Percentiles rank a stretch among this genome's conserved stretches.
Evolutionary conservation across 2,329 filamentous ascomycete species (phyloP).

Genomic region (Exophiala xenobiotica): DNA sequence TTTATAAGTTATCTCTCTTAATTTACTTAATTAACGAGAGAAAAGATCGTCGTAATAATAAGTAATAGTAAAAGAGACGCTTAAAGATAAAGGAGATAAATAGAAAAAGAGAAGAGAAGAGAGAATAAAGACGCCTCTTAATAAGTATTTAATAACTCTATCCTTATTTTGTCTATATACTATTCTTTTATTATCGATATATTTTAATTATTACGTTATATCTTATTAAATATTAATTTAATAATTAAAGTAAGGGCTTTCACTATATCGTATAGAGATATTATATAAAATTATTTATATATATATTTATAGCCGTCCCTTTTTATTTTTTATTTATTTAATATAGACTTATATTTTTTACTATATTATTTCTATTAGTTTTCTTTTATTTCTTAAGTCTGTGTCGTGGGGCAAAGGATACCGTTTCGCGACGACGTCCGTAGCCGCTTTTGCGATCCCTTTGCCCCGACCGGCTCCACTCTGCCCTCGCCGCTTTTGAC

Average conservation of each 20-base stretch:
- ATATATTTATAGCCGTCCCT: background rate
- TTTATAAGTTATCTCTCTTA: too few species aligned
- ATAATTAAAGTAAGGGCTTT: background rate
- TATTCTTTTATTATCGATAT: background rate
- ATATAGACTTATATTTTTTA: background rate
- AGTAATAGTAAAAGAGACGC: too few species aligned
- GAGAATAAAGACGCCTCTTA: too few species aligned
- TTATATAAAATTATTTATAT: background rate
- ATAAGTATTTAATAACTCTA: background rate
- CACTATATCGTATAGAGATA: background rate
- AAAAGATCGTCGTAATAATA: background rate
- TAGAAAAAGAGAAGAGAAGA: too few species aligned
- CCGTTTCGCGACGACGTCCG: conserved; percentile 7
- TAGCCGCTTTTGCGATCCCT: conserved; percentile 9
- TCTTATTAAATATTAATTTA: too few species aligned
- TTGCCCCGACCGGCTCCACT: conserved; percentile 2
- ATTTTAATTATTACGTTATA: too few species aligned
- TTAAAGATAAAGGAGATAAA: too few species aligned
- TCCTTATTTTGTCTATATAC: background rate
- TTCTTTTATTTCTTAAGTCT: conserved; percentile 5
- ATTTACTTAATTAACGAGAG: background rate
- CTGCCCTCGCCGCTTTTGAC: conserved; percentile 6
- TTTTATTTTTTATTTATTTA: background rate
- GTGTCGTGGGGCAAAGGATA: conserved; percentile 6
- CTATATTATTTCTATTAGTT: too few species aligned